Base-by-base conservation (phyloP, 306 rosid genomes). In the Rosa lucieae region DNA sequence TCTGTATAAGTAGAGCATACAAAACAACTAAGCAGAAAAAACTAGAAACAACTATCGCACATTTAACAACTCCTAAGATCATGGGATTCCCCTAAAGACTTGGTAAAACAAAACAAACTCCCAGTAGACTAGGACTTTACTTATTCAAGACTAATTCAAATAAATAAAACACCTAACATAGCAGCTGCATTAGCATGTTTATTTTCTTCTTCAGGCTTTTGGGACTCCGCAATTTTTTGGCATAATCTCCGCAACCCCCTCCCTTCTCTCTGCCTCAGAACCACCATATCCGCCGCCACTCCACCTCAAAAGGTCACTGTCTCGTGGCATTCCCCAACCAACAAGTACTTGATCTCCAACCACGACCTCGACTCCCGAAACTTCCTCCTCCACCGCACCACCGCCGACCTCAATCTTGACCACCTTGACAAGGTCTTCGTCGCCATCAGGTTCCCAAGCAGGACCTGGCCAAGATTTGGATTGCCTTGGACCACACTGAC, bases 381-480 rank as follows among this genome's bases (percentile, higher is more conserved):
- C 62, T 90, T 94, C 89, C 14, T 77, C 59, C 89, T 94, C 55
- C 92, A 87, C 32, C 91, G 97, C 42, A 84, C 79, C 20, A 44
- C 76, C 20, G 88, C 83, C 48, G 90, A 84, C 0, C 94, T 90
- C 37, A 77, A 90, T 90, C 90, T 94, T 2, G 97, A 92, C 74
- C 84, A 82, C 4, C 89, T 92, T 5, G 90, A 94, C 93, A 26
- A 77, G 3, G 92, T 92, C 15, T 94, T 94, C 90, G 88, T 87
- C 14, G 91, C 98, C 1, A 97, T 94, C 10, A 97, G 98, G 67
- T 94, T 94, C 67, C 97, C 97, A 76, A 78, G 18, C 93, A 97
- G 15, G 97, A 92, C 44, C 84, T 93, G 72, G 87, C 82, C 44
- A 88, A 83, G 81, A 94, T 94, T 75, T 82, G 85, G 23, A 29